phyloP scores from a whole-genome alignment of 768 basidiomycete species.

The Sarcomyxa edulis region DNA sequence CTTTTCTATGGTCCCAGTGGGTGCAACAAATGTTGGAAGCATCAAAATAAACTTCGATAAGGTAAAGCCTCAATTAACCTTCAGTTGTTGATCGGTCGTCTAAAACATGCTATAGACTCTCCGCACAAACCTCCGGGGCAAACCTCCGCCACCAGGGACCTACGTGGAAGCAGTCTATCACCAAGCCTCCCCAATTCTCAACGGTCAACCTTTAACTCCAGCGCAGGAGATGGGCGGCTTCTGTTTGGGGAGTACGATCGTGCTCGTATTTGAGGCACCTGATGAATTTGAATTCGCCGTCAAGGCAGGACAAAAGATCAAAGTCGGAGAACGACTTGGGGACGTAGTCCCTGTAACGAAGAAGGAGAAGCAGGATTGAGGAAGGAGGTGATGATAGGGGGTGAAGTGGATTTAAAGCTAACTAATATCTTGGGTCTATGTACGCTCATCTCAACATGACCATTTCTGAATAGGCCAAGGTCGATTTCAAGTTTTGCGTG shows the following conservation, averaged over 20 bases:
- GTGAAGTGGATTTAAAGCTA: too few relatives aligned
- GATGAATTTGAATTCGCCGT: constrained; percentile 73
- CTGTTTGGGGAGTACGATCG: constrained; percentile 91
- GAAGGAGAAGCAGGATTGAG: constrained; percentile 28
- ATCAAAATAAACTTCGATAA: constrained; percentile 96
- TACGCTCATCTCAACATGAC: too few relatives aligned
- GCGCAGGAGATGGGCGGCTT: constrained; percentile 99
- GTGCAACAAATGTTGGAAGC: constrained; percentile 96
- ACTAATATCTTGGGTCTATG: too few relatives aligned
- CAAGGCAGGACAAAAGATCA: constrained; percentile 75
- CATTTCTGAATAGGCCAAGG: too few relatives aligned
- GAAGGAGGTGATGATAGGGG: too few relatives aligned
- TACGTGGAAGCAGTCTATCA: constrained; percentile 92
- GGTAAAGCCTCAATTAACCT: constrained; percentile 26
- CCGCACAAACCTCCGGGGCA: constrained; percentile 81
- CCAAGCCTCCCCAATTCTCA: constrained; percentile 73
- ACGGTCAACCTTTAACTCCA: constrained; percentile 80
- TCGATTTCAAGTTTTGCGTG: too few relatives aligned
- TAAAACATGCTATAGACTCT: constrained; percentile 47
- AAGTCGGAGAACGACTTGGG: constrained; percentile 81
- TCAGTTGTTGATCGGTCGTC: neutral
- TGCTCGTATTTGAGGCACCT: constrained; percentile 95
- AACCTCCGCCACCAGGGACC: constrained; percentile 72
- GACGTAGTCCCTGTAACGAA: constrained; percentile 30
- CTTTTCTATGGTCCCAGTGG: constrained; percentile 96